Conservation (phyloP, 805 yeast species). For the Cephaloascus fragrans region DNA sequence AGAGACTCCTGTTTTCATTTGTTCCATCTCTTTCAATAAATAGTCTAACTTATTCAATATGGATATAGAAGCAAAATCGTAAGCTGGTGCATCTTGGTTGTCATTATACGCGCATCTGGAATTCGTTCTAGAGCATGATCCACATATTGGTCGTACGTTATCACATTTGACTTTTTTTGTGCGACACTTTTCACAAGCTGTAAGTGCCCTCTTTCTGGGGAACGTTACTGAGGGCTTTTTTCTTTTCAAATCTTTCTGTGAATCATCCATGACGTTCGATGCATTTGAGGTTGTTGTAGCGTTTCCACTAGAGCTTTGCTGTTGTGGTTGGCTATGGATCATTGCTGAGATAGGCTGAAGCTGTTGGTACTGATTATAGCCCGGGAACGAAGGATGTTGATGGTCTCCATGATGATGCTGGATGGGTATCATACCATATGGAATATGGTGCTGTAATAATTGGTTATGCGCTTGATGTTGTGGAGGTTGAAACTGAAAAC, state of each 20-base stretch:
- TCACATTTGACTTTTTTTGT: slow-evolving; percentile 26
- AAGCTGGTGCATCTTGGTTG: background rate
- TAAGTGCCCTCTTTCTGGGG: slow-evolving; percentile 19
- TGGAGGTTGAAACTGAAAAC: too few species aligned
- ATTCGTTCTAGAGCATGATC: background rate
- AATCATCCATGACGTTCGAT: background rate
- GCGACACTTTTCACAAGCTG: slow-evolving; percentile 28
- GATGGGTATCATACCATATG: too few species aligned
- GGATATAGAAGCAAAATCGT: background rate
- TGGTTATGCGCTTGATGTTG: too few species aligned
- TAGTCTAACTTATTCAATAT: background rate
- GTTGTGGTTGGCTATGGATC: too few species aligned
- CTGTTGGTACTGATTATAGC: too few species aligned
- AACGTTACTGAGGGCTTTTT: slow-evolving; percentile 7
- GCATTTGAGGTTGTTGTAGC: too few species aligned
- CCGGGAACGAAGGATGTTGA: too few species aligned
- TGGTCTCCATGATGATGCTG: too few species aligned
- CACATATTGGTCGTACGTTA: slow-evolving; percentile 21
- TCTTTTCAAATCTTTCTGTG: background rate
- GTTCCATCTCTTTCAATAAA: background rate
- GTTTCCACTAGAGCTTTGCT: too few species aligned
- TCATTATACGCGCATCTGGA: background rate
- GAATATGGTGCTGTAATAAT: too few species aligned
- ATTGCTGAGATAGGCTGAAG: too few species aligned
- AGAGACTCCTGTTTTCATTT: background rate